Base-by-base conservation (phyloP, 23 red algal species). In the Chondrus crispus region DNA sequence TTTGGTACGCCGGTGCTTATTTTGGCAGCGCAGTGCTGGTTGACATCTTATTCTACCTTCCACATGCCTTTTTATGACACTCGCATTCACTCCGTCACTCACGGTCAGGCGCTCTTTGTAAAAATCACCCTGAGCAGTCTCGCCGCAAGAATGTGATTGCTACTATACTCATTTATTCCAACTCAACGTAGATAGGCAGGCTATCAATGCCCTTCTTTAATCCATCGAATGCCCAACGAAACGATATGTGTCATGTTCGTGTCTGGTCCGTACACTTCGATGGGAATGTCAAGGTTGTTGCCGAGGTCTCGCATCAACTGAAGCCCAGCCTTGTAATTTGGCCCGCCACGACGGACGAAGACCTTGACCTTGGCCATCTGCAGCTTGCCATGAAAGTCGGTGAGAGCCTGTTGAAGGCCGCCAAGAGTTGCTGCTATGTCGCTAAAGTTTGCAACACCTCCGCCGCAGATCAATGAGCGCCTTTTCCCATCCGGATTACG, bases 361-460 rank as follows among this genome's bases (percentile, higher is more conserved):
- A 99, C 85, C 83, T 96, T 96, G 30, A 95, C 80, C 58, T 94
- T 94, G 5, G 91, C 97, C 69, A 93, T 74, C 63, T 99, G 94
- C 55, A 99, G 94, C 88, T 99, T 96, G 11, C 93, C 94, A 49
- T 95, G 85, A 70, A 96, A 95, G 48, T 99, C 97, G 71, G 95
- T 99, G 41, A 99, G 46, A 18, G 97, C 97, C 81, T 99, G 97
- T 66, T 96, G 86, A 41, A 99, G 87, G 13, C 97, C 97, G 3
- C 82, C 94, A 87, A 99, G 94, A 19, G 97, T 99, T 29, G 97
- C 97, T 8, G 97, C 97, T 39, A 99, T 92, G 82, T 99, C 97
- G 57, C 94, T 99, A 76, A 99, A 99, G 80, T 99, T 99, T 28
- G 97, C 97, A 33, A 99, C 94, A 42, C 97, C 97, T 28, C 97